Conservation (phyloP, 306 rosid species). For the Canavalia gladiata region DNA sequence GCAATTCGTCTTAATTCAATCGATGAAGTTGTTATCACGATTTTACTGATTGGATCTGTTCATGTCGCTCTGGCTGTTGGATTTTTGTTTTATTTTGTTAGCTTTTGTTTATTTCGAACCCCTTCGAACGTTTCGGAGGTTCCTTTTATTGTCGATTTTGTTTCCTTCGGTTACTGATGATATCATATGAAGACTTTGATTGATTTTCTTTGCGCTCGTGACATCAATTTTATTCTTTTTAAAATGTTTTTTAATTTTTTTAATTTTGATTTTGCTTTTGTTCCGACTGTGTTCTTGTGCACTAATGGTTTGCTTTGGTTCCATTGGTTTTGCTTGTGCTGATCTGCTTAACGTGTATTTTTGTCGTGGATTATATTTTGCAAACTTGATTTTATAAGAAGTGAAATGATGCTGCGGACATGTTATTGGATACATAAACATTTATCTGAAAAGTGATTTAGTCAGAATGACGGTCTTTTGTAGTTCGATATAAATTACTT, state of each 20-base stretch:
- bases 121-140: not conserved
- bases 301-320: not conserved
- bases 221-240: not conserved
- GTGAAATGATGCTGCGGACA: conserved; percentile 1
- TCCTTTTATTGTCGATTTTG: not conserved
- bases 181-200: not conserved
- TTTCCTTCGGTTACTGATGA: not conserved
- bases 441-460: not conserved
- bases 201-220: not conserved
- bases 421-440: not conserved
- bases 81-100: not conserved
- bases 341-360: not conserved
- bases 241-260: not conserved
- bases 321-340: not conserved
- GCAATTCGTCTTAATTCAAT: not conserved
- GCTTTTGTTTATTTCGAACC: conserved; percentile 9
- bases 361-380: not conserved
- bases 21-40: not conserved
- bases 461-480: not conserved
- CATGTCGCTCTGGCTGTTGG: not conserved
- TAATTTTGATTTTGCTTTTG: not conserved
- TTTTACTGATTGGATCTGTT: conserved; percentile 49
- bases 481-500: not conserved
- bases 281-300: not conserved
- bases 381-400: not conserved